phyloP scores from a whole-genome alignment of 2,329 filamentous ascomycete genomes.

The Trichoderma hamatum region DNA sequence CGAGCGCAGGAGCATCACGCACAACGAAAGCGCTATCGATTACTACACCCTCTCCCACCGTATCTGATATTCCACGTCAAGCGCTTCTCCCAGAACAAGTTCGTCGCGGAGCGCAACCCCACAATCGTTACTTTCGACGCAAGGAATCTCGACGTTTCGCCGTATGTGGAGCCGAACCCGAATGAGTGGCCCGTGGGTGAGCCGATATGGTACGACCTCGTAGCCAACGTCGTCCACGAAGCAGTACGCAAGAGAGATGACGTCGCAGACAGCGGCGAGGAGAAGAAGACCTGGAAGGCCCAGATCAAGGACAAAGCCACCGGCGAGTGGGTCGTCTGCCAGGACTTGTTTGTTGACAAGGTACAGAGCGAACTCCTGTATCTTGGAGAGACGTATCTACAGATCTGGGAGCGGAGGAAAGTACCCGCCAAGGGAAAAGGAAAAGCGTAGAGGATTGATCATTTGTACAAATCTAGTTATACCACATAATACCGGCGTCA shows the following conservation, averaged over 20 bases:
- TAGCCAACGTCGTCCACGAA: conserved; percentile 91
- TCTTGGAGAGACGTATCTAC: conserved; percentile 90
- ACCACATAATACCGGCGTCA: conserved; percentile 1
- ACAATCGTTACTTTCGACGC: conserved; percentile 97
- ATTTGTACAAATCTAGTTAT: conserved; percentile 1
- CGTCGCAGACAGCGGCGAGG: conserved; percentile 87
- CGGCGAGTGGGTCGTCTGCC: conserved; percentile 88
- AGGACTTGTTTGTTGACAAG: conserved; percentile 91
- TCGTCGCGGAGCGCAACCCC: conserved; percentile 92
- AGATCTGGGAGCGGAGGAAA: conserved; percentile 90
- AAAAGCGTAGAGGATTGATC: neutral
- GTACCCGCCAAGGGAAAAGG: conserved; percentile 42
- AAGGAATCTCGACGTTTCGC: conserved; percentile 78
- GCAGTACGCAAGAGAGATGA: conserved; percentile 77
- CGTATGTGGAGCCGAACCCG: conserved; percentile 89
- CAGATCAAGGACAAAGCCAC: conserved; percentile 81
- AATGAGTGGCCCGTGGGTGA: conserved; percentile 70
- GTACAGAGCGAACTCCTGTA: conserved; percentile 88
- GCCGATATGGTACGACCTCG: conserved; percentile 91
- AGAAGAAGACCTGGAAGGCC: conserved; percentile 88
- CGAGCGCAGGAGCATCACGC: conserved; percentile 86
- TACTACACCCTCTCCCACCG: conserved; percentile 87
- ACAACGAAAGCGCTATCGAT: conserved; percentile 83
- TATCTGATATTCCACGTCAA: conserved; percentile 95
- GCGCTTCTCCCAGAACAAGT: conserved; percentile 95